Evolutionary conservation across 2,329 filamentous ascomycete genomes (phyloP).

Genomic region (Monosporascus sp.): DNA sequence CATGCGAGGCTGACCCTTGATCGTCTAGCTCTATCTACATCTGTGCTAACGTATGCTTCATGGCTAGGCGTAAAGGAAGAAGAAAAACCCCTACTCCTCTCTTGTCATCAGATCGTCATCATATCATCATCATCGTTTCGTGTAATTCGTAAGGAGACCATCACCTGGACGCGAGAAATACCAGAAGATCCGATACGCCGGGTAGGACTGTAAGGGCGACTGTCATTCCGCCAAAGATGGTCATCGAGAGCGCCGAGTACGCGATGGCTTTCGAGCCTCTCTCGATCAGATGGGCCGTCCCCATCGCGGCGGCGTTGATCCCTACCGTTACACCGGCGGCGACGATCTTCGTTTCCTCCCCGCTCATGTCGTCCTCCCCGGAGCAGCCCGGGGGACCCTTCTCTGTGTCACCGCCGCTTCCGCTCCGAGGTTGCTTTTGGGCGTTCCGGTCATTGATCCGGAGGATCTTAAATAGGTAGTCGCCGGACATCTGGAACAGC

Average conservation of each 20-base stretch:
- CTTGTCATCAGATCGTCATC: background rate
- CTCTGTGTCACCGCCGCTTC: conserved; percentile 2
- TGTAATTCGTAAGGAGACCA: too few relatives aligned
- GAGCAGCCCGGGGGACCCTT: background rate
- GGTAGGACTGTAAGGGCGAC: conserved; percentile 48
- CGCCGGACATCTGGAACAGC: conserved; percentile 26
- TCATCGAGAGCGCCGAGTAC: conserved; percentile 54
- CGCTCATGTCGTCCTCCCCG: background rate
- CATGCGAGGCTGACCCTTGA: too few relatives aligned
- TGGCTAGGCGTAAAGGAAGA: too few relatives aligned
- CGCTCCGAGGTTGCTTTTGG: background rate
- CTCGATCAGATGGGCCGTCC: conserved; percentile 53
- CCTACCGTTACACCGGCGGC: conserved; percentile 49
- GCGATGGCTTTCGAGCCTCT: conserved; percentile 46
- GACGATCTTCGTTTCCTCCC: conserved; percentile 30
- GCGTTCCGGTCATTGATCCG: conserved; percentile 15
- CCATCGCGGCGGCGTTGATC: conserved; percentile 57
- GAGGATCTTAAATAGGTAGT: conserved; percentile 22
- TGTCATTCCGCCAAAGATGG: conserved; percentile 50
- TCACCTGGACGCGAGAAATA: conserved; percentile 27
- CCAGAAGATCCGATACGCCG: conserved; percentile 36
- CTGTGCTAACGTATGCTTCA: too few relatives aligned
- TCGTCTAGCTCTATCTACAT: too few relatives aligned
- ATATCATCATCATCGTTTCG: background rate
- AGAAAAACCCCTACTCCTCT: too few relatives aligned